Conservation (phyloP, 331 rosid genomes). For the Ulmus americana region DNA sequence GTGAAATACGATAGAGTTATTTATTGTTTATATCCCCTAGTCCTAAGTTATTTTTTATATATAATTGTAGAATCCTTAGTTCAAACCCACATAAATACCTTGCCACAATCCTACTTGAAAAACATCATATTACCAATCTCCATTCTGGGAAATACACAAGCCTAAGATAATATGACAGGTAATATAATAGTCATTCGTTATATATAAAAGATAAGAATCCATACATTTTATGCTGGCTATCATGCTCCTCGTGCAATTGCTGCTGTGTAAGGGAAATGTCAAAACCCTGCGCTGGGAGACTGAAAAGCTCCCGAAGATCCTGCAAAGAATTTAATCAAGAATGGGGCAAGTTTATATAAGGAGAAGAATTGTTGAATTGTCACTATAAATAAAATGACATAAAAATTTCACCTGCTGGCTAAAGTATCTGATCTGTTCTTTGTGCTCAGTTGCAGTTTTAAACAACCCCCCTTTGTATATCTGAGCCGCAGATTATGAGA, state of each 20-base stretch:
- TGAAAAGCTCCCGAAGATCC: conserved; percentile 88
- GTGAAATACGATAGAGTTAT: neutral
- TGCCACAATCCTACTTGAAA: too few relatives aligned
- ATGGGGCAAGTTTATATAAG: neutral
- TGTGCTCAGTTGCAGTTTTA: conserved; percentile 88
- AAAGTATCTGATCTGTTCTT: conserved; percentile 85
- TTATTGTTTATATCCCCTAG: too few relatives aligned
- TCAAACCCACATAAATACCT: too few relatives aligned
- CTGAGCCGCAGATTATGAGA: conserved; percentile 33
- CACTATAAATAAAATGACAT: neutral
- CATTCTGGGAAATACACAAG: neutral
- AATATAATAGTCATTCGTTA: neutral
- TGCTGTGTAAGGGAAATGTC: conserved; percentile 84
- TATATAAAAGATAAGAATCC: conserved; percentile 8
- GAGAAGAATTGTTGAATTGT: neutral
- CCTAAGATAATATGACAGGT: too few relatives aligned
- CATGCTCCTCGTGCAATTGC: conserved; percentile 84
- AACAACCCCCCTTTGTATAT: conserved; percentile 80
- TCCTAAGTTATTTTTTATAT: too few relatives aligned
- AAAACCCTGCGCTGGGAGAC: conserved; percentile 85
- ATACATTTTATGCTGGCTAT: conserved; percentile 55
- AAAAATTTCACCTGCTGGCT: conserved; percentile 73
- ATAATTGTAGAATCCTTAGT: too few relatives aligned
- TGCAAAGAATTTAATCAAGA: conserved; percentile 25
- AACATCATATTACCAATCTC: neutral